Evolutionary conservation across 2,329 filamentous ascomycete species (phyloP).

Genomic region (Coniella vitis): DNA sequence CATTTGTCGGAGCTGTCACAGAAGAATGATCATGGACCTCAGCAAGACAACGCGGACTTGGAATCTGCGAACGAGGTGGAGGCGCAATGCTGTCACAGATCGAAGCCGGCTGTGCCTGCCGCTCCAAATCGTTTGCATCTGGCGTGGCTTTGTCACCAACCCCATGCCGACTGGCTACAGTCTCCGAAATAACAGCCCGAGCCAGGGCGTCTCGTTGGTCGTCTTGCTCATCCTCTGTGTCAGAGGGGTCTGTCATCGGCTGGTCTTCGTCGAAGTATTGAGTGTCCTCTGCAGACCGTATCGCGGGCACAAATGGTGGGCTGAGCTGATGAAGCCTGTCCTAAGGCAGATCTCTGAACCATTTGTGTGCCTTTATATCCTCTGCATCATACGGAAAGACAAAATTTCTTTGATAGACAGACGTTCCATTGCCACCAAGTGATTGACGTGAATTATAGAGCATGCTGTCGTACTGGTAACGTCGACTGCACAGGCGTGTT

Average conservation of each 20-base stretch:
- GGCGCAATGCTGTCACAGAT: background rate
- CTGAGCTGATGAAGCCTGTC: slow-evolving; percentile 60
- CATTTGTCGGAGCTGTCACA: background rate
- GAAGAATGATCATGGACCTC: slow-evolving; percentile 1
- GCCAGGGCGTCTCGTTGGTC: slow-evolving; percentile 1
- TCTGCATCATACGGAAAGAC: slow-evolving; percentile 80
- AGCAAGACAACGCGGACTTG: background rate
- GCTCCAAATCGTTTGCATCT: background rate
- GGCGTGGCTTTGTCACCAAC: background rate
- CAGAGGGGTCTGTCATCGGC: slow-evolving; percentile 57
- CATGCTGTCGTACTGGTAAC: slow-evolving; percentile 63
- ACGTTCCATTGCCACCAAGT: slow-evolving; percentile 20
- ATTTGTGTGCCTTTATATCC: slow-evolving; percentile 83
- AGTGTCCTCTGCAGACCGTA: slow-evolving; percentile 64
- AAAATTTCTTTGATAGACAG: slow-evolving; percentile 36
- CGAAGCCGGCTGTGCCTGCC: background rate
- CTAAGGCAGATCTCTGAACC: slow-evolving; percentile 79
- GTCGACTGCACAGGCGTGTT: slow-evolving; percentile 65
- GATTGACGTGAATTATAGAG: slow-evolving; percentile 13
- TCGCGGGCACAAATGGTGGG: slow-evolving; percentile 75
- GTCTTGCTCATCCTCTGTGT: slow-evolving; percentile 31
- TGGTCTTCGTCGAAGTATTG: slow-evolving; percentile 87
- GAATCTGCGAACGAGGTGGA: background rate
- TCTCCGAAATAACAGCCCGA: background rate
- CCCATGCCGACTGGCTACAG: slow-evolving; percentile 2